phyloP scores from a whole-genome alignment of 441 rosid genomes.

The Populus trichocarpa region DNA sequence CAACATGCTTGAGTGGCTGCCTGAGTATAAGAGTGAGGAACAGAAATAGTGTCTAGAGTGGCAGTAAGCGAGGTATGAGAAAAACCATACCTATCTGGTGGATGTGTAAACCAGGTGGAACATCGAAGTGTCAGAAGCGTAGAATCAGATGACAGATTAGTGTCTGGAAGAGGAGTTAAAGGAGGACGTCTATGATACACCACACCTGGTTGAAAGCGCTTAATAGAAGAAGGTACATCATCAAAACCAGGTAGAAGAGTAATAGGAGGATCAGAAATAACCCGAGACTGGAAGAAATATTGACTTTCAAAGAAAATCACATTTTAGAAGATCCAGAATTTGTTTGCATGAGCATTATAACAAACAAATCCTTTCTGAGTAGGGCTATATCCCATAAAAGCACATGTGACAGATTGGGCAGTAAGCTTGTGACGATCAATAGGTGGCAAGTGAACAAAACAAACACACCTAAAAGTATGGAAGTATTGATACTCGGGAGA shows the following conservation, averaged over 20 bases:
- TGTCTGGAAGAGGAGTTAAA: not conserved
- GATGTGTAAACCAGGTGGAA: not conserved
- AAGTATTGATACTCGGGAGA: not conserved
- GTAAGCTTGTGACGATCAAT: not conserved
- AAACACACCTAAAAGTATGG: not conserved
- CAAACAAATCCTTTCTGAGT: slow-evolving; percentile 3
- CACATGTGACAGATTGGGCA: not conserved
- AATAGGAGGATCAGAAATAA: not conserved
- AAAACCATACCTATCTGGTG: not conserved
- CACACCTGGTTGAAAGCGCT: not conserved
- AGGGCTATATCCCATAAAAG: not conserved
- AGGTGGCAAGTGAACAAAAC: not conserved
- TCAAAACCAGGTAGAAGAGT: not conserved
- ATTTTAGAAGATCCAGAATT: not conserved
- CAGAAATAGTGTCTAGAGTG: not conserved
- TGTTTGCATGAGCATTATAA: slow-evolving; percentile 2
- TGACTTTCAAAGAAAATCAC: not conserved
- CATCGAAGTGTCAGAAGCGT: not conserved
- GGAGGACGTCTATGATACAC: not conserved
- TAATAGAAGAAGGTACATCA: not conserved
- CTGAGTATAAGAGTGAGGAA: not conserved
- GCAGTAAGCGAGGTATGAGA: not conserved
- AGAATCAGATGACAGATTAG: not conserved
- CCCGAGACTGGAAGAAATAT: not conserved
- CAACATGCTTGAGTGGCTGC: not conserved